Evolutionary conservation across 2,329 filamentous ascomycete species (phyloP).

Genomic region (Calonectria pseudoreteaudii): DNA sequence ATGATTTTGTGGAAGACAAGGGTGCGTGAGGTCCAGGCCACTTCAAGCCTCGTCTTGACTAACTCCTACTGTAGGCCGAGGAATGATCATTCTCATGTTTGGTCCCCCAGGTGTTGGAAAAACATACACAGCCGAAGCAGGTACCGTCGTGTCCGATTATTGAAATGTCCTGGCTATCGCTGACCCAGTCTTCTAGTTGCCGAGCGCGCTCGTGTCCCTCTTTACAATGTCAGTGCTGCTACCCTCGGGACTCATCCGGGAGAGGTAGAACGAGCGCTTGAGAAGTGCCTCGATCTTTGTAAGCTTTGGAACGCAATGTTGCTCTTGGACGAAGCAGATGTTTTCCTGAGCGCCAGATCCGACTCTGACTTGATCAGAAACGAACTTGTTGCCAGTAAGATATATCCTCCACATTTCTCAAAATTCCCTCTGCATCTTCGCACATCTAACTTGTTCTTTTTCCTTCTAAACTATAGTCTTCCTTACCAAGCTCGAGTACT

Average conservation of each 20-base stretch:
- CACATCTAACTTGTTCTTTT: too few relatives aligned
- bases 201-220: constrained; percentile 16
- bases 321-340: constrained; percentile 38
- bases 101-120: constrained; percentile 45
- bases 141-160: constrained; percentile 3
- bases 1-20: constrained; percentile 7
- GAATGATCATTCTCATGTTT: constrained; percentile 44
- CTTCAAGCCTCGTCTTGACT: neutral
- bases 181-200: constrained; percentile 8
- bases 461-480: constrained; percentile 46
- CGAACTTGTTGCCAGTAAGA: constrained; percentile 34
- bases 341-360: constrained; percentile 31
- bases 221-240: constrained; percentile 30
- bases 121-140: constrained; percentile 38
- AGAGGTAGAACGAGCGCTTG: constrained; percentile 3
- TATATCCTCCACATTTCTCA: too few relatives aligned
- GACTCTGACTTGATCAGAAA: constrained; percentile 31
- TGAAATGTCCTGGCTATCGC: too few relatives aligned
- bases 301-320: constrained; percentile 38
- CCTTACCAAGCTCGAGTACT: constrained; percentile 54
- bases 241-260: neutral
- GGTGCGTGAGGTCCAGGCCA: neutral
- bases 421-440: neutral
- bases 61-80: neutral
- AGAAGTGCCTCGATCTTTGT: constrained; percentile 28